Conservation (phyloP, 495 filamentous ascomycete genomes). For the Wilcoxina mikolae region DNA sequence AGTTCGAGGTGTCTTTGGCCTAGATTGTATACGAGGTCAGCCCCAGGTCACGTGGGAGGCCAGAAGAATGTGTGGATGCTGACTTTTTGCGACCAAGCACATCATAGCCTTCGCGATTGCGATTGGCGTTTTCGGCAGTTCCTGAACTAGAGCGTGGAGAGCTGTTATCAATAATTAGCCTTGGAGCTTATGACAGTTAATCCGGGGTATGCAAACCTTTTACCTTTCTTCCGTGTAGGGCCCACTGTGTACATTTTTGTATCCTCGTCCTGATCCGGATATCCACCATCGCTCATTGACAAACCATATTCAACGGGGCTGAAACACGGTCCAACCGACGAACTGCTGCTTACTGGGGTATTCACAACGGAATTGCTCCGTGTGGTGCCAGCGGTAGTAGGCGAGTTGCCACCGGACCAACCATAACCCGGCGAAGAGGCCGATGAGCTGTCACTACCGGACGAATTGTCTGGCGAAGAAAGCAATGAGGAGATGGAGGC, state of each 20-base stretch:
- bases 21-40: conserved; percentile 9
- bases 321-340: conserved; percentile 1
- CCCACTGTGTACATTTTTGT: background rate
- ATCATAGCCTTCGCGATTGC: conserved; percentile 26
- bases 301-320: conserved; percentile 14
- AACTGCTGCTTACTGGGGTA: conserved; percentile 6
- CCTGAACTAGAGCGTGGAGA: conserved; percentile 22
- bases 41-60: conserved; percentile 4
- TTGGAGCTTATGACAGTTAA: conserved; percentile 1
- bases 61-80: conserved; percentile 3
- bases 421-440: conserved; percentile 18
- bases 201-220: conserved; percentile 19
- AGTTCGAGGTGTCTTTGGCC: conserved; percentile 28
- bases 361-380: conserved; percentile 26
- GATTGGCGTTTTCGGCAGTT: conserved; percentile 11
- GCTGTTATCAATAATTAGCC: conserved; percentile 9
- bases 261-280: background rate
- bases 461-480: conserved; percentile 22
- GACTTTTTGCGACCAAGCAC: conserved; percentile 29
- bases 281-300: background rate
- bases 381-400: conserved; percentile 20
- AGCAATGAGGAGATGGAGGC: conserved; percentile 25
- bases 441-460: conserved; percentile 23
- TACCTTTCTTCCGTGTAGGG: conserved; percentile 14
- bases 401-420: conserved; percentile 25